Evolutionary conservation across 306 rosid genomes (phyloP).

Genomic region (Ceratonia siliqua): DNA sequence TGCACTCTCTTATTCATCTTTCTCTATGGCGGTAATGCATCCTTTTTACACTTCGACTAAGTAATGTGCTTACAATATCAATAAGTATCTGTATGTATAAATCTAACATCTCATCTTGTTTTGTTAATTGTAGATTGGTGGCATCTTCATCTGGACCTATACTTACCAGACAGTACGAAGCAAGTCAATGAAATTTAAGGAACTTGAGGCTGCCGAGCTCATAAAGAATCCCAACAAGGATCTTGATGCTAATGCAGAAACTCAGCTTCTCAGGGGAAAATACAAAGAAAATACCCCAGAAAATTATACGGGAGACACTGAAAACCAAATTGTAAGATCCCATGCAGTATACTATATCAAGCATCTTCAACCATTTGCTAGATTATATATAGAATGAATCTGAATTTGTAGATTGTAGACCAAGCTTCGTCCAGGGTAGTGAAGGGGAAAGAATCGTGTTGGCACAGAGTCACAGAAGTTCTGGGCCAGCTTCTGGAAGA

Average conservation of each 20-base stretch:
- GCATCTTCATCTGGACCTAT: slow-evolving; percentile 82
- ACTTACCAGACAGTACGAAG: slow-evolving; percentile 57
- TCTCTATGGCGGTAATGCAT: slow-evolving; percentile 85
- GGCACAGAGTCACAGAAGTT: slow-evolving; percentile 39
- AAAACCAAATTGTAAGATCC: slow-evolving; percentile 53
- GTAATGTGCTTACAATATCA: neutral
- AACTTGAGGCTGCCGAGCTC: slow-evolving; percentile 47
- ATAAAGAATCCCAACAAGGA: slow-evolving; percentile 45
- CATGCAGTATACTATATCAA: neutral
- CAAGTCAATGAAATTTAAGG: slow-evolving; percentile 52
- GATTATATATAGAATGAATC: slow-evolving; percentile 5
- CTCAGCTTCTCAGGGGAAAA: slow-evolving; percentile 56
- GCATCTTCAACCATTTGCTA: slow-evolving; percentile 12
- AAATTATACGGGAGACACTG: slow-evolving; percentile 32
- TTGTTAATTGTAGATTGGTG: slow-evolving; percentile 66
- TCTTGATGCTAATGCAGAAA: slow-evolving; percentile 40
- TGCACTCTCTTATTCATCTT: slow-evolving; percentile 83
- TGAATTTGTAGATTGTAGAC: slow-evolving; percentile 42
- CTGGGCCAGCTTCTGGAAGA: slow-evolving; percentile 47
- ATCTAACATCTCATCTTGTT: neutral
- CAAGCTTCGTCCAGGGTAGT: slow-evolving; percentile 26
- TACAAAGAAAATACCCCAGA: slow-evolving; percentile 32
- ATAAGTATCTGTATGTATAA: neutral
- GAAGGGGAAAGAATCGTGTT: slow-evolving; percentile 35
- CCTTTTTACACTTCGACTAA: neutral